Evolutionary conservation across 2,329 filamentous ascomycete genomes (phyloP), one percentile per base, ranked within the genome.

Genomic region (Sclerotinia subarctica): DNA sequence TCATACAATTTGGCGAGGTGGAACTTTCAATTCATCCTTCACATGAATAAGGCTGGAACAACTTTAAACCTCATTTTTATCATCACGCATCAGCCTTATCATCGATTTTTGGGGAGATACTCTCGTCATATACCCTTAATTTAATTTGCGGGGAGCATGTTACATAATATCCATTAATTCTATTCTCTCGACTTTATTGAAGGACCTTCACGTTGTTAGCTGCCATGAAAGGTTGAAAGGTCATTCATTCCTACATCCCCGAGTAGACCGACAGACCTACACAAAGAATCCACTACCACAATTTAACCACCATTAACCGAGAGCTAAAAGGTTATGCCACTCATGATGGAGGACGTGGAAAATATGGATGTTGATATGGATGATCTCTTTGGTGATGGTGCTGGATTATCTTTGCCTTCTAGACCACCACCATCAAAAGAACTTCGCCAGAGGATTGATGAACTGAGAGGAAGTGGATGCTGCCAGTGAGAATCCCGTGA

Each of bases 371-470:
- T 88, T 72, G 86, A 85, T 72, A 81, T 88, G 73, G 86, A 88
- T 75, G 91, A 94, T 76, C 83, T 94, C 46, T 94, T 94, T 77
- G 90, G 89, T 49, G 90, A 93, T 76, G 85, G 88, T 71, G 85
- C 87, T 77, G 85, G 86, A 73, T 77, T 86, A 70, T 83, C 82
- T 57, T 79, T 90, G 21, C 80, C 84, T 17, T 79, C 88, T 29
- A 79, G 74, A 26, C 82, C 85, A 42, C 69, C 67, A 11, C 69
- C 67, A 29, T 83, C 86, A 66, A 92, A 90, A 78, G 87, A 90
- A 67, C 83, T 96, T 26, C 84, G 88, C 46, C 86, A 89, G 75
- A 86, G 91, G 67, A 79, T 97, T 49, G 91, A 95, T 77, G 91
- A 96, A 75, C 82, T 95, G 73, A 87, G 90, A 72, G 82, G 85